A percentile compares a stretch with the other conserved stretches of the same genome.
phyloP scores from a whole-genome alignment of 2,329 filamentous ascomycete species.

The Hymenoscyphus repandus region DNA sequence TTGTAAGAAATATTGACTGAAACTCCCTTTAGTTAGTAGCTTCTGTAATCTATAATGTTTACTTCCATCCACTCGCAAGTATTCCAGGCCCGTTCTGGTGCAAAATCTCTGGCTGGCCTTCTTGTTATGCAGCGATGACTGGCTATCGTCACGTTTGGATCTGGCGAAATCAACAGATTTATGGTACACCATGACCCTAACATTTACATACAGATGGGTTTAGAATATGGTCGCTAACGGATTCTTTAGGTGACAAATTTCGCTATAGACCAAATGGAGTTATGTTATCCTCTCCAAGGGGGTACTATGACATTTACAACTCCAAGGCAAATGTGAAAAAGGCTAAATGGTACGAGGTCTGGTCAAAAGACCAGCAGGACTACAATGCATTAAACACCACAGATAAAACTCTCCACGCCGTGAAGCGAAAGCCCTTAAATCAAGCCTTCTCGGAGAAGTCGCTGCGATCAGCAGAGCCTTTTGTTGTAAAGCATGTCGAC shows the following conservation, averaged over 20 bases:
- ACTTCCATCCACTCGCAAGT: slow-evolving; percentile 6
- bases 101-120: slow-evolving; percentile 2
- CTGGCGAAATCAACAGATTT: slow-evolving; percentile 6
- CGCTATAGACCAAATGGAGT: slow-evolving; percentile 1
- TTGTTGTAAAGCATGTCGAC: slow-evolving; percentile 7
- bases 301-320: slow-evolving; percentile 1
- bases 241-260: slow-evolving; percentile 1
- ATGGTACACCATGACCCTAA: too few relatives aligned
- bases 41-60: slow-evolving; percentile 8
- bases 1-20: too few relatives aligned
- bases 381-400: slow-evolving; percentile 1
- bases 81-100: slow-evolving; percentile 7
- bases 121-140: slow-evolving; percentile 1
- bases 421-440: neutral
- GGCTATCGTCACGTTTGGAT: slow-evolving; percentile 10
- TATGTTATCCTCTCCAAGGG: neutral
- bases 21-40: too few relatives aligned
- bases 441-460: slow-evolving; percentile 3
- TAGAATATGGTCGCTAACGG: too few relatives aligned
- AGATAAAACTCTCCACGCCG: slow-evolving; percentile 4
- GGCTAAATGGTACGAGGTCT: slow-evolving; percentile 1
- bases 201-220: too few relatives aligned
- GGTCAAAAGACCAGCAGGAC: neutral
- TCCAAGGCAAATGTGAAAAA: slow-evolving; percentile 9
- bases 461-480: neutral